Evolutionary conservation across 2,329 filamentous ascomycete species (phyloP), one percentile per base, ranked within the genome.

Genomic region (Boeremia lycopersici): DNA sequence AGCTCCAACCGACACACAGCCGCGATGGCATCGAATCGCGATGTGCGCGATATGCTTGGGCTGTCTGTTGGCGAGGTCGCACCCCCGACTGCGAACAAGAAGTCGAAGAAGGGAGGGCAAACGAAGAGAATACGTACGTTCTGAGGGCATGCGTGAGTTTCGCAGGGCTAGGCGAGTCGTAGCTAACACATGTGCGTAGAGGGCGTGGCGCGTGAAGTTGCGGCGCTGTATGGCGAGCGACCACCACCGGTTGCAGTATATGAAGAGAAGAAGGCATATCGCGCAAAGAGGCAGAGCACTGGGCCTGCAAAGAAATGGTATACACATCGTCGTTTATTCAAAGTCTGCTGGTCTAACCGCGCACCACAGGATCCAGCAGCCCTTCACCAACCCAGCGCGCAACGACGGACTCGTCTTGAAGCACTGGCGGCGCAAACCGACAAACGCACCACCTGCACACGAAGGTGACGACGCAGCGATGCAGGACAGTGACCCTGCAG

Each of bases 11-110:
- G 46, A 56, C 44, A 56, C 41, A 56, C 47, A 53, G 43, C 57
- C 62, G 62, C 66, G 61, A 75, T 75, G 73, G 70, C 73, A 56
- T 70, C 71, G 45, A 68, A 72, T 59, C 70, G 74, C 62, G 91
- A 96, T 81, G 86, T 96, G 65, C 91, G 90, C 78, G 91, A 96
- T 74, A 90, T 96, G 72, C 86, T 96, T 70, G 91, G 93, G 75
- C 81, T 96, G 72, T 88, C 86, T 64, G 87, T 61, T 86, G 67
- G 76, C 53, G 68, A 78, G 45, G 68, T 77, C 45, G 68, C 78
- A 45, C 78, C 65, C 45, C 70, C 71, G 53, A 76, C 46, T 70
- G 85, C 87, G 35, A 77, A 84, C 38, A 96, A 95, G 79, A 93
- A 93, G 73, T 86, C 88, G 67, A 92, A 89, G 73, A 79, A 84